Evolutionary conservation across 208 protist species (phyloP).

Genomic region (Leishmania turanica): DNA sequence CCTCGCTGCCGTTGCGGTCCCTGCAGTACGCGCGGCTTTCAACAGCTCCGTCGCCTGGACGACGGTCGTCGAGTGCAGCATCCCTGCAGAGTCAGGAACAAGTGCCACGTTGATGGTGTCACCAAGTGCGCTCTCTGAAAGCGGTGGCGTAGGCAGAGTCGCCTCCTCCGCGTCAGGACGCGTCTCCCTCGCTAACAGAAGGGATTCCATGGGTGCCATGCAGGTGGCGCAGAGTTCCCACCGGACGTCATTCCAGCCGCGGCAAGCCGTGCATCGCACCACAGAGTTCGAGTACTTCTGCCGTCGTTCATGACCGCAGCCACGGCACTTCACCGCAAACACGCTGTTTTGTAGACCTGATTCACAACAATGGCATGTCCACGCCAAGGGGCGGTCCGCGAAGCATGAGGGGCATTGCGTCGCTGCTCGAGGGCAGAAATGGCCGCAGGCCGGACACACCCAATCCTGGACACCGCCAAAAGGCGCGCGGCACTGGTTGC

Average conservation of each 20-base stretch:
- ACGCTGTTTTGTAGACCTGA: conserved; percentile 39
- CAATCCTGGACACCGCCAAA: conserved; percentile 75
- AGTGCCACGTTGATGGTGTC: not conserved
- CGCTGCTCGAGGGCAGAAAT: conserved; percentile 61
- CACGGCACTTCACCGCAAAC: conserved; percentile 41
- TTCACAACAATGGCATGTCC: conserved; percentile 58
- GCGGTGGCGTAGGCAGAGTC: not conserved
- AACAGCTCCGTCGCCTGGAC: not conserved
- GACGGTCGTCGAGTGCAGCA: conserved; percentile 6
- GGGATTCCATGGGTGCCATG: conserved; percentile 29
- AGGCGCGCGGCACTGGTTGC: conserved; percentile 35
- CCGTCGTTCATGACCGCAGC: conserved; percentile 35
- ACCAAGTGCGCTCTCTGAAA: not conserved
- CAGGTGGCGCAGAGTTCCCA: conserved; percentile 85
- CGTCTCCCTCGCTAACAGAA: too few species aligned
- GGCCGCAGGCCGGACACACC: conserved; percentile 68
- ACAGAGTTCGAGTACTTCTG: conserved; percentile 41
- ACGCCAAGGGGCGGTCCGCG: conserved; percentile 41
- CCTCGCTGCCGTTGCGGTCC: not conserved
- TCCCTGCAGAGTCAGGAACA: not conserved
- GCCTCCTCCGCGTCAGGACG: not conserved
- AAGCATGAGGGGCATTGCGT: conserved; percentile 73
- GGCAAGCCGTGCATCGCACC: conserved; percentile 47
- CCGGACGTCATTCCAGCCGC: conserved; percentile 65
- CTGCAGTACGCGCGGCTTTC: not conserved